Evolutionary conservation across 2,329 filamentous ascomycete species (phyloP).

Genomic region (Colletotrichum karsti): DNA sequence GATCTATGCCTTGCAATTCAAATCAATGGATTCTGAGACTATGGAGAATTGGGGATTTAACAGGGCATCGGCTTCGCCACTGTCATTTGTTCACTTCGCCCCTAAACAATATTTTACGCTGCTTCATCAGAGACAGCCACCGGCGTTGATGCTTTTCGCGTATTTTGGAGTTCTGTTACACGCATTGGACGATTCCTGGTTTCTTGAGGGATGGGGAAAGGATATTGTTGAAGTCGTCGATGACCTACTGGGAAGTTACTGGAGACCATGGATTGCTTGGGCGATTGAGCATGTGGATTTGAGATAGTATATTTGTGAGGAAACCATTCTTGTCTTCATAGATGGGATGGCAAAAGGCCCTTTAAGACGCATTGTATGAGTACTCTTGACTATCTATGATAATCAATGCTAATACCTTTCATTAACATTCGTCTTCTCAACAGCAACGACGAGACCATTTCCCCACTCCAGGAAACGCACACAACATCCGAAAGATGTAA

Average conservation of each 20-base stretch:
- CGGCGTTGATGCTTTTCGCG: slow-evolving; percentile 29
- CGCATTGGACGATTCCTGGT: slow-evolving; percentile 23
- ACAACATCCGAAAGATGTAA: too few relatives aligned
- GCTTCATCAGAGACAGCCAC: slow-evolving; percentile 33
- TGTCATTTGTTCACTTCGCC: slow-evolving; percentile 29
- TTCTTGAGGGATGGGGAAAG: slow-evolving; percentile 30
- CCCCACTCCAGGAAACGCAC: too few relatives aligned
- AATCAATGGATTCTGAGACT: neutral
- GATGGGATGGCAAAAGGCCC: too few relatives aligned
- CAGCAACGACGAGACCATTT: too few relatives aligned
- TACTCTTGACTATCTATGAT: too few relatives aligned
- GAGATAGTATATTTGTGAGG: neutral
- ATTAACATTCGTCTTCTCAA: too few relatives aligned
- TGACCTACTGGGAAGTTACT: slow-evolving; percentile 32
- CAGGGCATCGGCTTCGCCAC: slow-evolving; percentile 26
- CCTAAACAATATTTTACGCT: slow-evolving; percentile 30
- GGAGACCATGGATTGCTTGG: slow-evolving; percentile 28
- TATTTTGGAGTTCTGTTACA: slow-evolving; percentile 30
- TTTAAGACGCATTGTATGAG: too few relatives aligned
- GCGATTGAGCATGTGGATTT: neutral
- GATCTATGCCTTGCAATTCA: slow-evolving; percentile 29
- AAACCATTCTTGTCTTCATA: neutral
- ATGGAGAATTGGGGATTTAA: slow-evolving; percentile 29
- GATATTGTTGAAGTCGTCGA: slow-evolving; percentile 30
- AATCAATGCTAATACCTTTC: too few relatives aligned